Base-by-base conservation (phyloP, 345 rosid species). In the Corchorus capsularis region DNA sequence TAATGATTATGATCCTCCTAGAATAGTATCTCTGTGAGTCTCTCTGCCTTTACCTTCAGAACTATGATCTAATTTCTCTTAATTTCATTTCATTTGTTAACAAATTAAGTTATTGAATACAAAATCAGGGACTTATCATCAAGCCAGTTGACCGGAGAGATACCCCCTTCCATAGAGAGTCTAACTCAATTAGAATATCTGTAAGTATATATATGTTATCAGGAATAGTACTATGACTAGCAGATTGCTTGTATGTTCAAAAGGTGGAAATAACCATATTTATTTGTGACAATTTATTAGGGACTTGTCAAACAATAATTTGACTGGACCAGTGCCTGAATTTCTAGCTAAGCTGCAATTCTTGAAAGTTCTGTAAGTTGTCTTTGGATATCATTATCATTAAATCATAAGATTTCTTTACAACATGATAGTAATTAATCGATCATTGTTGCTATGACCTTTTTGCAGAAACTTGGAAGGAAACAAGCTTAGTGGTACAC, bases 261-360 rank as follows among this genome's bases (percentile, higher is more conserved):
- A 19, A 80, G 83, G 1, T 20, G 13, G 0, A 1, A 8, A 6
- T 76, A 11, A 16, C 17, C 7, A 6, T 41, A 27, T 9, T 0
- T 5, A 60, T 54, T 41, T n/a, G 0, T 17, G 16, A 5, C 49
- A 3, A 1, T 15, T 8, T 78, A 6, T 37, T 63, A 86, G 89
- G 75, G 89, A 88, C 69, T 80, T 87, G 64, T 87, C 89, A 17
- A 80, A 59, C 63, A 90, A 86, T 73, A 79, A 43, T 68, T 75
- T 92, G 71, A 69, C 77, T 37, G 97, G 97, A 62, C 13, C 68
- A 0, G 72, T 92, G 54, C 94, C 97, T 3, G 69, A 14, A 0
- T 76, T 82, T 71, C 74, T 92, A 0, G 74, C 84, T 9, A 39
- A 71, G 32, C 52, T 88, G 82, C 39, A 57, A 16, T 54, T 20